Base-by-base conservation (phyloP, 179 eudicot species). In the Silene vulgaris region DNA sequence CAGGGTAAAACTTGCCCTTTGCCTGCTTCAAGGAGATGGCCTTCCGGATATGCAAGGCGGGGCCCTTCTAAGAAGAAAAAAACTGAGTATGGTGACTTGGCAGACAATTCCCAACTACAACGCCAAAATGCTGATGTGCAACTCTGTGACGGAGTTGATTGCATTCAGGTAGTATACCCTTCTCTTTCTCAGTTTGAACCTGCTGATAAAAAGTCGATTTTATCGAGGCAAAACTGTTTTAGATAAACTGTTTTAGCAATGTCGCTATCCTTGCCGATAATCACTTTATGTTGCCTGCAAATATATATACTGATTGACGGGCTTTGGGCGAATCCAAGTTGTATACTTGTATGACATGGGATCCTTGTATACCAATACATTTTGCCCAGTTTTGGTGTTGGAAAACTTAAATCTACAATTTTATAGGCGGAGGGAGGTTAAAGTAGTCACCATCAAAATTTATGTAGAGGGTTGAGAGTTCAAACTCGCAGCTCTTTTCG, bases 71-170 rank as follows among this genome's bases (percentile, higher is more conserved):
- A 32, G 8, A 54, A 52, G 50, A 65, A 65, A 20, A 72, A 14
- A 71, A 12, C 1, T 30, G 30, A 16, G 54, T 19, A 12, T 54
- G 26, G 8, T 8, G 3, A 30, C 17, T 50, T 61, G 62, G 62
- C 75, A 61, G 50, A 61, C 69, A 60, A 9, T 30, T 17, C 29
- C 74, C 17, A 0, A 23, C 3, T 62, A 21, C 29, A 19, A 5
- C n/a, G 12, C 65, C 75, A 71, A n/a, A 13, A 45, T 29, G 17
- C 19, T 3, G 72, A 64, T 5, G 8, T 19, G n/a, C 28, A 68
- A 35, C 72, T 29, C 57, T 16, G 12, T 54, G 65, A 77, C 14
- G 74, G 30, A 71, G 63, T 67, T 71, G 75, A 21, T 20, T 23
- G 26, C 23, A 62, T 72, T 62, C 76, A 72, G 52, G 20, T 60